Conservation (phyloP, 1,139 yeast genomes). For the Insectozyma bohioensis region DNA sequence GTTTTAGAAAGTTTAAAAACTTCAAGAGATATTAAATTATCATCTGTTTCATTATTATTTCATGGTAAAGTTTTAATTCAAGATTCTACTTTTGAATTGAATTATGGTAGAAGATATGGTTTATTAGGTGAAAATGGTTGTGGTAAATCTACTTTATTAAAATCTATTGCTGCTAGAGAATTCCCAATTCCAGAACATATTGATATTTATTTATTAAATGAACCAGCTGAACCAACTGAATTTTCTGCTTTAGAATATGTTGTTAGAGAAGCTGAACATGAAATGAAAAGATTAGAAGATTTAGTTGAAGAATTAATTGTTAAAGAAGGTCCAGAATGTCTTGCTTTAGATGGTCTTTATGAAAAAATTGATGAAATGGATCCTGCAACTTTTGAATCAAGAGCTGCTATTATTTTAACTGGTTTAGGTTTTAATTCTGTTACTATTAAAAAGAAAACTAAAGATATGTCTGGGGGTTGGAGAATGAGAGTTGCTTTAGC, state of each 20-base stretch:
- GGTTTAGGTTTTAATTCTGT: conserved; percentile 94
- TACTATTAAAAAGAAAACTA: conserved; percentile 83
- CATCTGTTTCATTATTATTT: conserved; percentile 87
- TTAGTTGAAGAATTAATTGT: conserved; percentile 87
- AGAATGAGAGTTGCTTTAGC: conserved; percentile 90
- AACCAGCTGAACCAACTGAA: conserved; percentile 96
- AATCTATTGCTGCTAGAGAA: conserved; percentile 93
- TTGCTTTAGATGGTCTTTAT: conserved; percentile 79
- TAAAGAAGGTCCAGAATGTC: conserved; percentile 92
- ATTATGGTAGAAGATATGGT: conserved; percentile 96
- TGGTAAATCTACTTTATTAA: conserved; percentile 94
- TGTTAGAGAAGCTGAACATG: conserved; percentile 92
- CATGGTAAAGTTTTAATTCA: conserved; percentile 97
- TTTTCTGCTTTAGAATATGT: conserved; percentile 93
- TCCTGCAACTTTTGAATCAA: conserved; percentile 90
- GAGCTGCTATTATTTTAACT: conserved; percentile 93
- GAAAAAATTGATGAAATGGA: conserved; percentile 97
- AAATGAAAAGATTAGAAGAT: conserved; percentile 87
- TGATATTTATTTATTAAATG: conserved; percentile 89
- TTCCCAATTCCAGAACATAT: conserved; percentile 91
- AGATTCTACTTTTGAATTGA: conserved; percentile 88
- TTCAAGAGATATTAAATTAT: conserved; percentile 90
- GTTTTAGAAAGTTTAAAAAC: conserved; percentile 86
- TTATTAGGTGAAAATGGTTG: conserved; percentile 98
- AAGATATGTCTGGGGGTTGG: conserved; percentile 99